These are phyloP conservation scores for Chaetomidium leptoderma DNA, from an alignment of 495 filamentous ascomycete species.

Conservation along the genomic window DNA sequence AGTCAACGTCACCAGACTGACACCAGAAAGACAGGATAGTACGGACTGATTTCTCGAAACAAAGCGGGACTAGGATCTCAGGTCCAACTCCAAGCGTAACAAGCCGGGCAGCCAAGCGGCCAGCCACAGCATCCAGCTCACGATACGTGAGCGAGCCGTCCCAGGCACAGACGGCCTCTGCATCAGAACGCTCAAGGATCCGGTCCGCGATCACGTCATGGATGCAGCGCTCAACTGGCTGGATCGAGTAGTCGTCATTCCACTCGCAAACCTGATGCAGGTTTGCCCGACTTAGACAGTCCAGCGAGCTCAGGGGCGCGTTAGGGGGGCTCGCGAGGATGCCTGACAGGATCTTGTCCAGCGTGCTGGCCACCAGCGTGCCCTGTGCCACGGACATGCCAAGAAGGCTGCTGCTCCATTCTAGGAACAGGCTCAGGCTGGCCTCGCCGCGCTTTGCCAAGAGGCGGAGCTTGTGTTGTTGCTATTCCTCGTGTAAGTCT, in stretches of 20 bases:
- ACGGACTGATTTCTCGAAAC: conserved; percentile 51
- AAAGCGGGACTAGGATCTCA: conserved; percentile 51
- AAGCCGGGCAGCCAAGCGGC: conserved; percentile 40
- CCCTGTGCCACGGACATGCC: conserved; percentile 21
- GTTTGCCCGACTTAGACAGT: conserved; percentile 21
- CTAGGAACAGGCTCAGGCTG: conserved; percentile 18
- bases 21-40: neutral
- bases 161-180: conserved; percentile 46
- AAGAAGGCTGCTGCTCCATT: conserved; percentile 18
- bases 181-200: conserved; percentile 36
- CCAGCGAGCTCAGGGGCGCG: conserved; percentile 9
- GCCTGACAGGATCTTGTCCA: conserved; percentile 20
- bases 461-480: conserved; percentile 21
- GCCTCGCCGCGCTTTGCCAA: conserved; percentile 15
- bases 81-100: conserved; percentile 41
- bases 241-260: conserved; percentile 16
- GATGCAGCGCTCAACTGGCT: conserved; percentile 33
- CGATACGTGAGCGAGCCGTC: conserved; percentile 55
- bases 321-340: conserved; percentile 13
- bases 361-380: conserved; percentile 22
- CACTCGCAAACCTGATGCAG: conserved; percentile 17
- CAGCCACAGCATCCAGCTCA: conserved; percentile 42
- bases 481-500: neutral
- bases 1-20: conserved; percentile 15
- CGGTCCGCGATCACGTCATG: conserved; percentile 49